Evolutionary conservation across 768 basidiomycete genomes (phyloP).

Genomic region (Cantharellus anzutake): DNA sequence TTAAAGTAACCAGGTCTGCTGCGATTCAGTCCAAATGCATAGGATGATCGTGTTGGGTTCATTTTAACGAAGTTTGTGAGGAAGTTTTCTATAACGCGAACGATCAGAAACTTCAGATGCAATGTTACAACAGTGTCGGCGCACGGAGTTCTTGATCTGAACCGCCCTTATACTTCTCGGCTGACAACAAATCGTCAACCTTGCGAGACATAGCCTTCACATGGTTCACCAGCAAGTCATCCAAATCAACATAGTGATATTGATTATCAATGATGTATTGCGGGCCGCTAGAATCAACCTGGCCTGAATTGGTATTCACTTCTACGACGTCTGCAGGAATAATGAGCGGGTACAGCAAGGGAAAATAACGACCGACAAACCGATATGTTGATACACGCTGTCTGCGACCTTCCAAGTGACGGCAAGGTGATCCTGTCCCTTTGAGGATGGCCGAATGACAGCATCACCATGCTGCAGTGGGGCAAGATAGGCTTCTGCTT

Average conservation of each 20-base stretch:
- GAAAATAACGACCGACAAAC: constrained; percentile 22
- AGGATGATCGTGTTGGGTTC: constrained; percentile 87
- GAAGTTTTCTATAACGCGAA: constrained; percentile 41
- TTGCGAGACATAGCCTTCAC: constrained; percentile 84
- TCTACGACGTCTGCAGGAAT: constrained; percentile 51
- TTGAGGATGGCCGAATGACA: constrained; percentile 89
- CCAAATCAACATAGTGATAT: constrained; percentile 81
- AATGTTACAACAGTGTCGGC: constrained; percentile 18
- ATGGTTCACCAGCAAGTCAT: constrained; percentile 93
- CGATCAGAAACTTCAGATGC: not conserved
- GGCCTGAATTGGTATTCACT: constrained; percentile 52
- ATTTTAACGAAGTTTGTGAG: constrained; percentile 81
- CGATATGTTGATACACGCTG: constrained; percentile 88
- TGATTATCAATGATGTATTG: constrained; percentile 54
- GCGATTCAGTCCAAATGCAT: constrained; percentile 84
- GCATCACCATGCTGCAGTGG: constrained; percentile 90
- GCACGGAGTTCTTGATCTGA: constrained; percentile 78
- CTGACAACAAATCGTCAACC: constrained; percentile 85
- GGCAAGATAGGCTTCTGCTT: constrained; percentile 79
- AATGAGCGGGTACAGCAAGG: not conserved
- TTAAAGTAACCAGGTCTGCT: constrained; percentile 85
- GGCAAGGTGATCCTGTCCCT: constrained; percentile 81
- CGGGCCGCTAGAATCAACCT: constrained; percentile 35
- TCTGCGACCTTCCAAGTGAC: constrained; percentile 99
- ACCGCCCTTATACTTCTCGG: constrained; percentile 86